Evolutionary conservation across 805 yeast species (phyloP).

Genomic region (Kuraishia cidri): DNA sequence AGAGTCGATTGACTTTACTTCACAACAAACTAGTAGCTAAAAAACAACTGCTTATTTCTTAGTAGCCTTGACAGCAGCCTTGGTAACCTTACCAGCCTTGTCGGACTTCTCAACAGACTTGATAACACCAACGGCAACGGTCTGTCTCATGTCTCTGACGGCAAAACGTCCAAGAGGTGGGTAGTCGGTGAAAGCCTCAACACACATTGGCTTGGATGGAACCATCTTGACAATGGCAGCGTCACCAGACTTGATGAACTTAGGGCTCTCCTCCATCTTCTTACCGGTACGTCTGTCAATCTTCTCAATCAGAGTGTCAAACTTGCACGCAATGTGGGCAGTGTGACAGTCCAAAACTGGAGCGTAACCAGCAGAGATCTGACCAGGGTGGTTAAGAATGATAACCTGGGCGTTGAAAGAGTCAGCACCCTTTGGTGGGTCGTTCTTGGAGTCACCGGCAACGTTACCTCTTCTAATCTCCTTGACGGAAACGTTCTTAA

Average conservation of each 20-base stretch:
- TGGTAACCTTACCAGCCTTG: conserved; percentile 90
- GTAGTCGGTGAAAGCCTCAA: conserved; percentile 89
- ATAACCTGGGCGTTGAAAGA: conserved; percentile 84
- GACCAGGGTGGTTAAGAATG: conserved; percentile 89
- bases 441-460: conserved; percentile 84
- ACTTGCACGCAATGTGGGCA: conserved; percentile 87
- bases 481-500: conserved; percentile 83
- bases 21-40: no score
- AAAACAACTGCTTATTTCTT: conserved; percentile 64
- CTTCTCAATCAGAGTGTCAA: conserved; percentile 65
- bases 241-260: conserved; percentile 93
- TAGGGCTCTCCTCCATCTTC: conserved; percentile 81
- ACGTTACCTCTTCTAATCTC: conserved; percentile 92
- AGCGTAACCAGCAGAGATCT: conserved; percentile 83
- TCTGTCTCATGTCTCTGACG: conserved; percentile 99
- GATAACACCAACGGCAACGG: conserved; percentile 99
- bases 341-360: conserved; percentile 92
- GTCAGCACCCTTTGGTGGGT: conserved; percentile 73
- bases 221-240: conserved; percentile 90
- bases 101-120: conserved; percentile 86
- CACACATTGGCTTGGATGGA: conserved; percentile 89
- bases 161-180: conserved; percentile 97
- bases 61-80: conserved; percentile 84
- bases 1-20: no score
- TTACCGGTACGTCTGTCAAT: conserved; percentile 93